A percentile compares a stretch with the other conserved stretches of the same genome.
Conservation (phyloP, 177 flowering plant species). For the Vitis hybrid region DNA sequence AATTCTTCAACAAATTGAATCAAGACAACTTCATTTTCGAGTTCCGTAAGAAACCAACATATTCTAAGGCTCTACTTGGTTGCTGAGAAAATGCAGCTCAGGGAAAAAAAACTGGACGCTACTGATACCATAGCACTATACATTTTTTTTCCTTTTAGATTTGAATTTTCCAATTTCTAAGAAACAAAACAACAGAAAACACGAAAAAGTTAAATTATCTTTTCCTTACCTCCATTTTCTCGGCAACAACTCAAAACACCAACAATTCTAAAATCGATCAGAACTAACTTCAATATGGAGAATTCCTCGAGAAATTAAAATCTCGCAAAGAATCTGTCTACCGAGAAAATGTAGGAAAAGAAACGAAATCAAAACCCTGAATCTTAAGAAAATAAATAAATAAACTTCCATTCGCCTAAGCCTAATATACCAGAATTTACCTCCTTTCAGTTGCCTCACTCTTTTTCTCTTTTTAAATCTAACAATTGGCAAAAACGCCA, state of each 20-base stretch:
- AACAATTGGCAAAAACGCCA: background rate
- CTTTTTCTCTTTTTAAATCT: no score
- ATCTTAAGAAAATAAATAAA: background rate
- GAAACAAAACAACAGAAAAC: no score
- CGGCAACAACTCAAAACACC: background rate
- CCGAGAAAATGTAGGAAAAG: background rate
- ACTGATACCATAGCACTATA: no score
- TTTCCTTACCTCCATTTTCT: slow-evolving; percentile 1
- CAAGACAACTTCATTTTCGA: background rate
- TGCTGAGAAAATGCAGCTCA: background rate
- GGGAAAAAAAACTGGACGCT: no score
- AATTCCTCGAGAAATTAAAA: no score
- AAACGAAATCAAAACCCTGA: background rate
- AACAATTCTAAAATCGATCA: no score
- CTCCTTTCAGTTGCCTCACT: no score
- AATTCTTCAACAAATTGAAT: slow-evolving; percentile 6
- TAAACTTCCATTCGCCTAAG: no score
- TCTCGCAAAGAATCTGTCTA: no score
- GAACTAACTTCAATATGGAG: no score
- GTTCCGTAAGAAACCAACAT: background rate
- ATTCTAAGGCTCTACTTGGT: background rate
- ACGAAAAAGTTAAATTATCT: no score
- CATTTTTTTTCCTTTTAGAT: background rate
- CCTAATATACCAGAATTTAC: no score
- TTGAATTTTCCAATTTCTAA: background rate